Base-by-base conservation (phyloP, 2,329 filamentous ascomycete species). In the Paraphaeosphaeria minitans region DNA sequence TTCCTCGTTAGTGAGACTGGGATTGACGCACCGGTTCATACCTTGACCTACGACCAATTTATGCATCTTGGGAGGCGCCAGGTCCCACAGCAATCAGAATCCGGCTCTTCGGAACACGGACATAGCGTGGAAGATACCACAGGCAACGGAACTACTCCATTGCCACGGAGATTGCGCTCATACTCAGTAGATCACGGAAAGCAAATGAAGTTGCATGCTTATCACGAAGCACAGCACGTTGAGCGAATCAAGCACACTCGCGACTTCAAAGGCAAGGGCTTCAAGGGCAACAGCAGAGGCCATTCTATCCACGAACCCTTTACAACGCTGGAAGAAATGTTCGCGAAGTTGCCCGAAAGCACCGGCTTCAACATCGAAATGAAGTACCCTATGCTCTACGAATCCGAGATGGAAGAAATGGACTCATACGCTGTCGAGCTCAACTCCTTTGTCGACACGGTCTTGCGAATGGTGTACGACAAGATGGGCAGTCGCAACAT, bases 281-380 rank as follows among this genome's bases (percentile, higher is more conserved):
- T 90, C 85, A 99, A 99, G 78, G 94, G 89, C 51, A 99, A 99
- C 76, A 93, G 88, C 5, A 89, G 95, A 4, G 95, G 94, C 53
- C 93, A 92, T 73, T 96, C 96, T 69, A 98, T 99, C 69, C 94
- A 98, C 75, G 92, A 91, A 0, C 93, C 94, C 0, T 99, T 99
- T 78, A 93, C 94, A 8, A 99, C 95, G 0, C 83, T 99, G 4
- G 93, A 97, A 76, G 92, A 97, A 62, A 88, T 98, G 74, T 97
- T 99, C 80, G 85, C 86, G 69, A 89, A 93, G 72, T 81, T 99
- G 0, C 92, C 93, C 0, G 85, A 90, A 62, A 83, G 86, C 14
- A 90, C 96, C 22, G 93, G 95, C 14, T 99, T 99, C 84, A 98
- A 99, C 78, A 96, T 99, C 67, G 95, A 99, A 81, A 91, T 99